Percentiles rank a stretch among this genome's conserved stretches.
These are phyloP conservation scores for Gynandropsis gynandra DNA, from an alignment of 345 rosid species.

Conservation along the genomic window DNA sequence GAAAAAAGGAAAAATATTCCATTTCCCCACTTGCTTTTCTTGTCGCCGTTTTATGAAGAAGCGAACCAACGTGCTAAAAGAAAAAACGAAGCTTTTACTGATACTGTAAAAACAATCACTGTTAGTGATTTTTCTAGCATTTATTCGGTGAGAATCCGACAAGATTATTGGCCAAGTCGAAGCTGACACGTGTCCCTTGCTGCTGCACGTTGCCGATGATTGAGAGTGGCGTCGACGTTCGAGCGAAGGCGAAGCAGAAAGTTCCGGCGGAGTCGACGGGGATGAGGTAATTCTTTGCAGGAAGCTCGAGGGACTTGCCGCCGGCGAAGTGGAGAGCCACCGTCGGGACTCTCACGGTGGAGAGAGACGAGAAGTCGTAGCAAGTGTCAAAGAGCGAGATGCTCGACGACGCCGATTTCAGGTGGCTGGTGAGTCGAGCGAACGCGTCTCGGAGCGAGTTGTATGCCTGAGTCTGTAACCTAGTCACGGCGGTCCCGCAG, in stretches of 20 bases:
- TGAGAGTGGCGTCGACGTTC: slow-evolving; percentile 69
- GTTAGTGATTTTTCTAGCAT: slow-evolving; percentile 33
- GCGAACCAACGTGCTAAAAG: too few relatives aligned
- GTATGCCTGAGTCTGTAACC: slow-evolving; percentile 74
- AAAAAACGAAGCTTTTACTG: too few relatives aligned
- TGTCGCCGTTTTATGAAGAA: too few relatives aligned
- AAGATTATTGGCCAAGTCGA: slow-evolving; percentile 52
- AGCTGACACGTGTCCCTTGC: slow-evolving; percentile 86
- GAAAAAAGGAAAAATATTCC: too few relatives aligned
- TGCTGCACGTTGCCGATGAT: slow-evolving; percentile 97
- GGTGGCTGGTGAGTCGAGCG: slow-evolving; percentile 27
- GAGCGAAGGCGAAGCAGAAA: slow-evolving; percentile 92
- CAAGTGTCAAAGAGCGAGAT: slow-evolving; percentile 90
- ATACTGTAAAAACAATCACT: too few relatives aligned
- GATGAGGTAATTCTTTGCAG: slow-evolving; percentile 75
- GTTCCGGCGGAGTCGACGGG: slow-evolving; percentile 68
- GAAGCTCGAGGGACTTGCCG: slow-evolving; percentile 43
- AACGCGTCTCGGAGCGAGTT: slow-evolving; percentile 72
- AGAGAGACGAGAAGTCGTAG: slow-evolving; percentile 58
- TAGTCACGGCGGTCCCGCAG: slow-evolving; percentile 88
- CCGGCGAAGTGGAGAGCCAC: slow-evolving; percentile 61
- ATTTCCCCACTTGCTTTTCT: too few relatives aligned
- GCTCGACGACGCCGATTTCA: slow-evolving; percentile 33
- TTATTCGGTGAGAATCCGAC: slow-evolving; percentile 59
- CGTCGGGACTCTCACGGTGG: slow-evolving; percentile 68